Percentiles rank a stretch among this genome's conserved stretches.
Evolutionary conservation across 805 yeast genomes (phyloP).

Genomic region (Grigorovia humatica): DNA sequence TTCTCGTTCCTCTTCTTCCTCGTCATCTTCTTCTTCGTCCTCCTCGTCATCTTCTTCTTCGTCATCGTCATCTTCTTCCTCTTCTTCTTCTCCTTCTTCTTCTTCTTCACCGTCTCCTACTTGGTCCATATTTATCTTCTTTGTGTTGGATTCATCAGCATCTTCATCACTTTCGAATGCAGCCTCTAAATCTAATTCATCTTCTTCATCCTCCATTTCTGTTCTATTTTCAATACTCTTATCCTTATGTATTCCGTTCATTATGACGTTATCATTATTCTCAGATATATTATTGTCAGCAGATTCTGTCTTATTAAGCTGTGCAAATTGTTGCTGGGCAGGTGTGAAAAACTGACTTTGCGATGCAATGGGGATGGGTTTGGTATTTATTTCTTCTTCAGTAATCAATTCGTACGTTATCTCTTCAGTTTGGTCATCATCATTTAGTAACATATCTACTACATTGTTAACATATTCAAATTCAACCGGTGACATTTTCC

Average conservation of each 20-base stretch:
- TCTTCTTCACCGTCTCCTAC: constrained; percentile 28
- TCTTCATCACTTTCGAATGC: constrained; percentile 37
- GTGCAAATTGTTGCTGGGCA: neutral
- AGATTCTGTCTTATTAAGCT: too few species aligned
- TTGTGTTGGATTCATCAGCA: constrained; percentile 10
- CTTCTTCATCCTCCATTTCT: constrained; percentile 32
- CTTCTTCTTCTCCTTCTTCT: constrained; percentile 27
- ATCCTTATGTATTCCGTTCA: neutral
- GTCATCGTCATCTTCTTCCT: constrained; percentile 28
- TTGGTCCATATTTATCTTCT: constrained; percentile 6
- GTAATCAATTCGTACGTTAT: constrained; percentile 67
- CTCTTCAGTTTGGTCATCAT: constrained; percentile 79
- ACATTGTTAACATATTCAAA: constrained; percentile 69
- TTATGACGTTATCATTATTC: neutral
- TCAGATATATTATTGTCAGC: neutral
- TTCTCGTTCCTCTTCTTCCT: constrained; percentile 37
- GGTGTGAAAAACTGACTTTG: neutral
- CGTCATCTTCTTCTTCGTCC: constrained; percentile 37
- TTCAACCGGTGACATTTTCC: constrained; percentile 56
- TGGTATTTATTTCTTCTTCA: constrained; percentile 31
- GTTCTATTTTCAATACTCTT: neutral
- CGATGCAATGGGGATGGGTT: constrained; percentile 12
- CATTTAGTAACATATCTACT: constrained; percentile 62
- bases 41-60: constrained; percentile 37
- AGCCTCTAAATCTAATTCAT: constrained; percentile 48